Base-by-base conservation (phyloP, 2,329 filamentous ascomycete species). In the Venturiaceae sp. region DNA sequence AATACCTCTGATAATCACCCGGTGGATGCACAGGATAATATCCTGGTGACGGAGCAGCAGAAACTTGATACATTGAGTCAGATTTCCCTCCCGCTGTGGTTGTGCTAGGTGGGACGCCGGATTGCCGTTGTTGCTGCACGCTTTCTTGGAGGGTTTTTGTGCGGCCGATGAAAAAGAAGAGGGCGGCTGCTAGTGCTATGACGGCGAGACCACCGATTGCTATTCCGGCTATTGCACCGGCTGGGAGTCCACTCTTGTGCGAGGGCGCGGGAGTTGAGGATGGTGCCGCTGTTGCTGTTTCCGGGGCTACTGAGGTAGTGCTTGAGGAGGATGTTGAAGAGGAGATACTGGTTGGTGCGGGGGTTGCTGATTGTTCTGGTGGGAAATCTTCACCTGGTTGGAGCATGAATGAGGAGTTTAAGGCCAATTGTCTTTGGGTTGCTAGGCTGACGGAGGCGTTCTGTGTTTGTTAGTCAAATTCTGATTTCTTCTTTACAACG, bases 111-210 rank as follows among this genome's bases (percentile, higher is more conserved):
- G 46, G 36, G 8, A 30, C 33, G n/a, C n/a, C 53, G 34, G 53
- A 30, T 37, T 44, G 34, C 36, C 36, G 21, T 14, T 54, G 52
- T 34, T 26, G 8, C 8, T 57, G 34, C 8, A 57, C 55, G 7
- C 26, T 57, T 30, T 44, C 36, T 28, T 44, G 34, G 50, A 44
- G 52, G 6, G 57, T 61, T 55, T 21, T 59, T 53, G 57, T 67
- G 33, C 74, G 74, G 3, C 78, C 83, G 77, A 86, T 85, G 44
- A 79, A 75, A 83, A 86, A 91, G 64, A 85, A 76, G 3, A 85
- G 73, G 0, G 85, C 71, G 2, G 80, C 86, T 53, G 83, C 71
- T 44, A 79, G 75, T 8, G 83, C 74, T 5, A 92, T 76, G 41
- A 89, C 69, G 26, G 85, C 71, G 3, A 84, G 74, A 0, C 79